Conservation (phyloP, 1,284 basidiomycete genomes). For the Trichosporon inkin region DNA sequence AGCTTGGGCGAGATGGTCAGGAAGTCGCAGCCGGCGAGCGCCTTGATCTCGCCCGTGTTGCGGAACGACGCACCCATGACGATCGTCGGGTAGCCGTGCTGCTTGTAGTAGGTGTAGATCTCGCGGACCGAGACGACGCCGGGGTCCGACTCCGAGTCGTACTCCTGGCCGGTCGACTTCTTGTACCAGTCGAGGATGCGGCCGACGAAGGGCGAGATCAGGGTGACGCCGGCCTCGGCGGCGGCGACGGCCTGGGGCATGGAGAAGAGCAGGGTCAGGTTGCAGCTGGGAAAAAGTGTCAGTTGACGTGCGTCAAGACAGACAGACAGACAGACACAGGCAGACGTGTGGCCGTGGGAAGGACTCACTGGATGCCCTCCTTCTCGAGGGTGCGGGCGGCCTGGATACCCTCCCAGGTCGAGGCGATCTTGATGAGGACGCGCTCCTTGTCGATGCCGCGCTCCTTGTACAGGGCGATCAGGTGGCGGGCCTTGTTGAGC, state of each 20-base stretch:
- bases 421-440: slow-evolving; percentile 97
- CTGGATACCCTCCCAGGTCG: slow-evolving; percentile 99
- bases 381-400: slow-evolving; percentile 92
- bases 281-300: slow-evolving; percentile 59
- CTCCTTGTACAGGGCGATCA: slow-evolving; percentile 90
- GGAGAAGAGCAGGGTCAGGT: slow-evolving; percentile 97
- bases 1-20: slow-evolving; percentile 88
- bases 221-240: slow-evolving; percentile 93
- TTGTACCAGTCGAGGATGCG: slow-evolving; percentile 98
- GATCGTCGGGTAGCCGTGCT: slow-evolving; percentile 96
- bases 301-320: no score
- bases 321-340: no score
- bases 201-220: slow-evolving; percentile 99
- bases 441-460: slow-evolving; percentile 89
- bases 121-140: slow-evolving; percentile 92
- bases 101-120: slow-evolving; percentile 96
- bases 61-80: slow-evolving; percentile 99
- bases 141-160: slow-evolving; percentile 83
- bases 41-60: slow-evolving; percentile 88
- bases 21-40: slow-evolving; percentile 94
- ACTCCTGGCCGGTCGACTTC: slow-evolving; percentile 74
- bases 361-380: slow-evolving; percentile 71
- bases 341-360: no score
- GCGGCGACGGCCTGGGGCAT: slow-evolving; percentile 98
- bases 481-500: slow-evolving; percentile 69